Conservation (phyloP, 257 asterid species). For the Nicotiana tabacum region DNA sequence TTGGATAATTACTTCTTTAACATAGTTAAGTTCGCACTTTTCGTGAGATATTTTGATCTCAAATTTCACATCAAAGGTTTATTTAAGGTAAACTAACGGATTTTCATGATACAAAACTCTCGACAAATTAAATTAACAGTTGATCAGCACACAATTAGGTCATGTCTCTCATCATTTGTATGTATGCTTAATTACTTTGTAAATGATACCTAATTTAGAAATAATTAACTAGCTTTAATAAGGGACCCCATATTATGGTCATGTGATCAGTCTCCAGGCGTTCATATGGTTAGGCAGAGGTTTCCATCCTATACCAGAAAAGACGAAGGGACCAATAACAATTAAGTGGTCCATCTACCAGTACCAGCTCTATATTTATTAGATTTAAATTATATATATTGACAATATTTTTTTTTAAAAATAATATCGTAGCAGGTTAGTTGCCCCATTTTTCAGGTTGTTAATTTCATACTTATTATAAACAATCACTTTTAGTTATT, state of each 20-base stretch:
- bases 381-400: neutral
- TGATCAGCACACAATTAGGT: neutral
- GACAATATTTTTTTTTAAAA: neutral
- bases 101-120: neutral
- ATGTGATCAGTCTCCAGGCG: neutral
- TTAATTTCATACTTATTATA: no score
- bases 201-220: neutral
- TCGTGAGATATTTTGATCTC: neutral
- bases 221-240: no score
- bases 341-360: neutral
- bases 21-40: neutral
- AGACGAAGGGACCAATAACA: neutral
- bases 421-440: neutral
- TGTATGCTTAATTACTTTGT: neutral
- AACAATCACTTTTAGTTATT: no score
- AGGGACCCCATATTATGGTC: neutral
- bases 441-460: neutral
- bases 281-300: constrained; percentile 4
- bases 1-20: neutral
- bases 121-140: neutral
- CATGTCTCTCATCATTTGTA: neutral
- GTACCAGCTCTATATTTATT: neutral
- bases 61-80: neutral
- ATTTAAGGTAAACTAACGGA: neutral
- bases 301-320: neutral